These are phyloP conservation scores for Candida endomychidarum DNA, from an alignment of 805 yeast species.

Conservation along the genomic window DNA sequence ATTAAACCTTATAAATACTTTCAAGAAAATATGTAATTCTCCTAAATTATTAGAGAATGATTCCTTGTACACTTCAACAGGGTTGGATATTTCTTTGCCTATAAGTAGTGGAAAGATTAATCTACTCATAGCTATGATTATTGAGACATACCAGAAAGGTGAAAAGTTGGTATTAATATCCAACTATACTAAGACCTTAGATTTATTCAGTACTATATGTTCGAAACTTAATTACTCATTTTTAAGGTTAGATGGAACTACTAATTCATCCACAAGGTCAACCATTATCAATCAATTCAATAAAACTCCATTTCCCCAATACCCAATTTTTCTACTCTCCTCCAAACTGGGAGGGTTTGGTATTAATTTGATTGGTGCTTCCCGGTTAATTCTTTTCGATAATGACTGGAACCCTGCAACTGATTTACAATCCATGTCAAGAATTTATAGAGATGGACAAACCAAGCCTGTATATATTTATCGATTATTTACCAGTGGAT, in stretches of 20 bases:
- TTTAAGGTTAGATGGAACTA: slow-evolving; percentile 79
- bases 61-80: slow-evolving; percentile 30
- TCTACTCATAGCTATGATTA: slow-evolving; percentile 56
- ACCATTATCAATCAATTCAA: slow-evolving; percentile 70
- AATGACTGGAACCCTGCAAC: slow-evolving; percentile 97
- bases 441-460: slow-evolving; percentile 95
- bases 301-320: slow-evolving; percentile 31
- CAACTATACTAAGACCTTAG: slow-evolving; percentile 84
- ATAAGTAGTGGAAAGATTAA: slow-evolving; percentile 61
- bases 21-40: slow-evolving; percentile 82
- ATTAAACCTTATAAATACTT: slow-evolving; percentile 66
- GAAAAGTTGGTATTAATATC: slow-evolving; percentile 88
- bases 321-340: slow-evolving; percentile 71
- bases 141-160: slow-evolving; percentile 45
- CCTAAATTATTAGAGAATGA: slow-evolving; percentile 63
- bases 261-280: slow-evolving; percentile 66
- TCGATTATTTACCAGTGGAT: slow-evolving; percentile 81
- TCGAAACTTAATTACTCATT: slow-evolving; percentile 49
- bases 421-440: slow-evolving; percentile 92
- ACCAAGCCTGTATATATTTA: slow-evolving; percentile 73
- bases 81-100: slow-evolving; percentile 4
- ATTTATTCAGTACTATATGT: slow-evolving; percentile 63
- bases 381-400: slow-evolving; percentile 79
- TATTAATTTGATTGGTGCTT: slow-evolving; percentile 85
- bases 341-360: slow-evolving; percentile 96